Percentiles rank a stretch among this genome's conserved stretches.
Evolutionary conservation across 2,329 filamentous ascomycete species (phyloP).

Genomic region (Verticillium dahliae): DNA sequence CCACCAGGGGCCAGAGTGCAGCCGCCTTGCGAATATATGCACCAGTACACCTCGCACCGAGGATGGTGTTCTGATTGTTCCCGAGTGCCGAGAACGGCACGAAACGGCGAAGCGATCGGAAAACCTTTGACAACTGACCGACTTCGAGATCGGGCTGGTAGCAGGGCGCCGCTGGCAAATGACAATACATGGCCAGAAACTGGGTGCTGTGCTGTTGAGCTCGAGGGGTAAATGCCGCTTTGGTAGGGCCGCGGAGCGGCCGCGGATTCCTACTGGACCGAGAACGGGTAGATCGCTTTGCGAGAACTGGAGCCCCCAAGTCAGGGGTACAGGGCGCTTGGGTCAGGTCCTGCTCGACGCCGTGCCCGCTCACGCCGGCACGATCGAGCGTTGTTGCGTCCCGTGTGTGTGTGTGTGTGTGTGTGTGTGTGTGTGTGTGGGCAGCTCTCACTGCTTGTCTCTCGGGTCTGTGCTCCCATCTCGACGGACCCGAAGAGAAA

Average conservation of each 20-base stretch:
- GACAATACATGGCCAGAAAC: neutral
- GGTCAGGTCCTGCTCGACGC: neutral
- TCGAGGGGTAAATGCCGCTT: neutral
- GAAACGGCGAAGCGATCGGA: neutral
- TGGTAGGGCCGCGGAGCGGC: neutral
- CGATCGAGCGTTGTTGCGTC: neutral
- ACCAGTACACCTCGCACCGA: neutral
- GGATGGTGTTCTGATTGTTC: neutral
- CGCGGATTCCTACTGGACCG: neutral
- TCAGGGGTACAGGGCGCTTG: neutral
- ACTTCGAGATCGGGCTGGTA: no score
- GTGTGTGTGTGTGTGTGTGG: no score
- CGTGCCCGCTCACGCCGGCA: neutral
- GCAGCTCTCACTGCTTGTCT: neutral
- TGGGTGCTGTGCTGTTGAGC: neutral
- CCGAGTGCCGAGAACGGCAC: neutral
- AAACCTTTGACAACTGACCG: neutral
- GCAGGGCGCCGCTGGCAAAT: no score
- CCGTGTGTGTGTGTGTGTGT: no score
- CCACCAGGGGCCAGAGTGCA: constrained; percentile 4
- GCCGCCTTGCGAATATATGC: neutral
- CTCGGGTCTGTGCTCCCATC: constrained; percentile 10
- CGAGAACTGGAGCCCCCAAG: neutral
- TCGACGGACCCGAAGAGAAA: neutral
- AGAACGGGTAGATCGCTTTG: neutral